These are phyloP conservation scores for Blastobotrys peoriensis DNA, from an alignment of 805 yeast species.

Conservation along the genomic window DNA sequence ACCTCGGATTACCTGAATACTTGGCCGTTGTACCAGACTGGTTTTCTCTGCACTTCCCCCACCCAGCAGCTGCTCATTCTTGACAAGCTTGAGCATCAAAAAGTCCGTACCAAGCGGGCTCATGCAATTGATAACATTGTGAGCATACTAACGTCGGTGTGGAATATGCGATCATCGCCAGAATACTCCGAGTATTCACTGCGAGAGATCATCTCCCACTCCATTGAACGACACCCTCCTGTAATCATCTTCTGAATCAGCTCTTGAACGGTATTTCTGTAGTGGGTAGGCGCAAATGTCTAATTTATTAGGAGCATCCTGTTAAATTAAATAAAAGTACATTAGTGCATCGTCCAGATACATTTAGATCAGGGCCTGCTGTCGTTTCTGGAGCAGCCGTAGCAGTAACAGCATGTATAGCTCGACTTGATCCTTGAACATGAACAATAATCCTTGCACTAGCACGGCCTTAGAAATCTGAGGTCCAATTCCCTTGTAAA, in stretches of 20 bases:
- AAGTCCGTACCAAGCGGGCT: constrained; percentile 1
- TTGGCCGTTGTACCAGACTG: constrained; percentile 18
- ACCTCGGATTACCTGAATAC: constrained; percentile 5
- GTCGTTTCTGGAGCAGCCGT: constrained; percentile 15
- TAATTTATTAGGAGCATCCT: no score
- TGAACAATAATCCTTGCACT: constrained; percentile 78
- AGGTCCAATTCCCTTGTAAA: constrained; percentile 78
- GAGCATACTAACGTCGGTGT: constrained; percentile 1
- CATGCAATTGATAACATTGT: constrained; percentile 3
- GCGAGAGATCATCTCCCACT: constrained; percentile 3
- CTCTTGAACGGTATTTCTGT: no score
- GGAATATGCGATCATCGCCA: constrained; percentile 3
- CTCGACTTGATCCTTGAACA: constrained; percentile 65
- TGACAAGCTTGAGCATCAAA: constrained; percentile 4
- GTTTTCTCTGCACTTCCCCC: constrained; percentile 7
- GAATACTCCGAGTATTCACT: background rate
- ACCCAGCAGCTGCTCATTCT: constrained; percentile 4
- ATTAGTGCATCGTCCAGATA: no score
- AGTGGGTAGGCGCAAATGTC: no score
- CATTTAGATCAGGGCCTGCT: no score
- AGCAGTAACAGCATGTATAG: constrained; percentile 24
- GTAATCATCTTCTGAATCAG: constrained; percentile 12
- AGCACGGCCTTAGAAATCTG: constrained; percentile 75
- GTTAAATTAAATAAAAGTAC: no score
- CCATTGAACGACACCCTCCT: constrained; percentile 3